Base-by-base conservation (phyloP, 1,139 yeast genomes). In the Candida sp. region DNA sequence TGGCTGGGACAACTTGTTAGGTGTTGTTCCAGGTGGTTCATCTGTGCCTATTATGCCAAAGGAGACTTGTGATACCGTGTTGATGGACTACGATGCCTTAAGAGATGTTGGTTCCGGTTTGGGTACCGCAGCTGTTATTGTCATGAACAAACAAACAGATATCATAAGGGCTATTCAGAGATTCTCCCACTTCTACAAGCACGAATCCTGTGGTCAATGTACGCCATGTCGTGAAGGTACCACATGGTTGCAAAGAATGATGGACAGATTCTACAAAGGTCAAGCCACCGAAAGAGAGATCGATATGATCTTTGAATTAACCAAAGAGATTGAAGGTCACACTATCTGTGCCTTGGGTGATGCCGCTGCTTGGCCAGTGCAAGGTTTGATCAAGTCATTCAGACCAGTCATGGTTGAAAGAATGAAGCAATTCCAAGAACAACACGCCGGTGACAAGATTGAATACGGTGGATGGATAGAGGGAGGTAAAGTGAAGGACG, bases 221-320 rank as follows among this genome's bases (percentile, higher is more conserved):
- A 90, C 97, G 12, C 97, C 97, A 53, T 90, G 97, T 75, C 86
- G 97, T 72, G 97, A 90, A 75, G 97, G 97, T 55, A 90, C 97
- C 45, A 87, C 96, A 32, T 90, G 94, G 89, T 75, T 90, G 59
- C 78, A 81, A 55, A 87, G 84, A 72, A 86, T 89, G 82, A 90
- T 90, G 96, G 89, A 87, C 66, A 83, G 96, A 67, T 82, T 90
- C 69, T 81, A 76, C 54, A 74, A 72, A 54, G 96, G 96, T 47
- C 94, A 88, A 76, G 96, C 96, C 47, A 79, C 82, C 55, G 85
- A 81, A 63, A 82, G 84, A 58, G 96, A 90, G 72, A 90, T 90
- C 61, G 96, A 90, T 66, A 84, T 84, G 88, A 83, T 90, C 53
- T 80, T 80, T 63, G 96, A 90, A 72, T 82, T 90, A 59, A 85